These are phyloP conservation scores for Trichoderma atrobrunneum DNA, from an alignment of 2,329 filamentous ascomycete genomes.

Conservation along the genomic window DNA sequence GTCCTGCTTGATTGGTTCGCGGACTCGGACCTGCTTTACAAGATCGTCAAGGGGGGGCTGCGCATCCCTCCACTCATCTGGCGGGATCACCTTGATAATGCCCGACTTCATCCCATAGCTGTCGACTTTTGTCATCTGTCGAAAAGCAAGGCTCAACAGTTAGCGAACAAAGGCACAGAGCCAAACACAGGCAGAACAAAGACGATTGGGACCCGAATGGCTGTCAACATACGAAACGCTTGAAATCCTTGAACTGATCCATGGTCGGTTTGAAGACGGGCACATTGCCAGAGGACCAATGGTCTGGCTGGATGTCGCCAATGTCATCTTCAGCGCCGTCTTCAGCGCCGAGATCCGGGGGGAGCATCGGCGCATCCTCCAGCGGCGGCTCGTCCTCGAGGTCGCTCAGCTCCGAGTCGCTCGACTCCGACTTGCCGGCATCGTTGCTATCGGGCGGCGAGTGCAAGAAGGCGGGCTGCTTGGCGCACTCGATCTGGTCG, in stretches of 20 bases:
- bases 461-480: slow-evolving; percentile 50
- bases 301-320: slow-evolving; percentile 76
- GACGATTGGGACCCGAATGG: not conserved
- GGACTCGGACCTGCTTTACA: slow-evolving; percentile 87
- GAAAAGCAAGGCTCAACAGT: slow-evolving; percentile 24
- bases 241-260: slow-evolving; percentile 92
- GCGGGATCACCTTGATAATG: slow-evolving; percentile 93
- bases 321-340: slow-evolving; percentile 51
- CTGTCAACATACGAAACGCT: slow-evolving; percentile 69
- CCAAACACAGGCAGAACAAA: not conserved
- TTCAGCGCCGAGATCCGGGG: slow-evolving; percentile 27
- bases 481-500: slow-evolving; percentile 36
- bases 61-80: slow-evolving; percentile 84
- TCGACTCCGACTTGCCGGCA: slow-evolving; percentile 56
- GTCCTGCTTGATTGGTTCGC: slow-evolving; percentile 96
- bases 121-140: slow-evolving; percentile 76
- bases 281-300: slow-evolving; percentile 89
- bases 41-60: slow-evolving; percentile 78
- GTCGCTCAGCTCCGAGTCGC: slow-evolving; percentile 65
- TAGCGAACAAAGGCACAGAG: slow-evolving; percentile 23
- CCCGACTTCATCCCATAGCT: slow-evolving; percentile 96
- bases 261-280: slow-evolving; percentile 95
- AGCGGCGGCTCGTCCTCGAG: slow-evolving; percentile 54
- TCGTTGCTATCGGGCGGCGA: slow-evolving; percentile 65
- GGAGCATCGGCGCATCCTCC: slow-evolving; percentile 31